These are phyloP conservation scores for Beauveria brongniartii DNA, from an alignment of 2,329 filamentous ascomycete species.

Conservation along the genomic window DNA sequence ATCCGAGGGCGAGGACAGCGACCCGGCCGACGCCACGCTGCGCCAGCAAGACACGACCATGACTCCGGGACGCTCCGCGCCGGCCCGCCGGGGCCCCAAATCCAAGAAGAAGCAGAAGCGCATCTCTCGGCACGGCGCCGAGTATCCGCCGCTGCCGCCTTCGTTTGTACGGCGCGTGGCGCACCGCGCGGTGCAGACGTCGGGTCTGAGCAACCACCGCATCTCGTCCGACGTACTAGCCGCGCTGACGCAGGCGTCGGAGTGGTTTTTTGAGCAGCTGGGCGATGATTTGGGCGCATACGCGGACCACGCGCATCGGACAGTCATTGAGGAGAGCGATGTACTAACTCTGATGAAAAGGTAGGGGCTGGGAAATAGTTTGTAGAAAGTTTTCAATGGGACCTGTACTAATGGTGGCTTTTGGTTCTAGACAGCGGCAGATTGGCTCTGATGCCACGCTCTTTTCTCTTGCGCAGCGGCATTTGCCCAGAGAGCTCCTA, in stretches of 20 bases:
- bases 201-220: constrained; percentile 57
- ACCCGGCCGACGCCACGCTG: constrained; percentile 3
- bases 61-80: constrained; percentile 2
- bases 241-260: constrained; percentile 70
- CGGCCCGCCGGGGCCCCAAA: constrained; percentile 14
- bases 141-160: constrained; percentile 66
- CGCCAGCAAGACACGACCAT: not conserved
- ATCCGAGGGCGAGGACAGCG: constrained; percentile 9
- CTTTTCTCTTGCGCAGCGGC: constrained; percentile 76
- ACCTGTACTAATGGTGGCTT: constrained; percentile 11
- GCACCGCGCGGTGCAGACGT: constrained; percentile 60
- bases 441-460: constrained; percentile 62
- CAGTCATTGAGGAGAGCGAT: constrained; percentile 79
- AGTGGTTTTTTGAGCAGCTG: constrained; percentile 88
- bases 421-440: constrained; percentile 60
- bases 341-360: constrained; percentile 75
- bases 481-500: constrained; percentile 73
- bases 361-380: constrained; percentile 41
- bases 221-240: constrained; percentile 66
- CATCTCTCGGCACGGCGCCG: constrained; percentile 62
- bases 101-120: constrained; percentile 31
- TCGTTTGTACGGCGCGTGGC: constrained; percentile 67
- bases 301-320: constrained; percentile 72
- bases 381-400: too few relatives aligned
- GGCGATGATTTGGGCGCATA: constrained; percentile 74